phyloP scores from a whole-genome alignment of 1,139 yeast genomes.

The Suhomyces panamericanus region DNA sequence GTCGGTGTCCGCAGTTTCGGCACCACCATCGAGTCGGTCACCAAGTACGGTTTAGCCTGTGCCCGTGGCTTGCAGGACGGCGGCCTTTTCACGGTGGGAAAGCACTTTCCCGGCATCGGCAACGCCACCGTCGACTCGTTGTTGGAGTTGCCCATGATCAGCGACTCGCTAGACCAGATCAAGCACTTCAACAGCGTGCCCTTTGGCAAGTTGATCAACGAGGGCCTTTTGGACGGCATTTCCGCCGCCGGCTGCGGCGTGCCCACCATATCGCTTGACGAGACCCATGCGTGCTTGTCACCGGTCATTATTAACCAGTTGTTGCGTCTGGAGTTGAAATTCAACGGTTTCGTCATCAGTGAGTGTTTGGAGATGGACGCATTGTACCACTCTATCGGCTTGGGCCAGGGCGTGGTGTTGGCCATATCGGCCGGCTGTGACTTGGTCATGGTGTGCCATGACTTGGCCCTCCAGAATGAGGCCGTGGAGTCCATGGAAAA shows the following conservation, averaged over 20 bases:
- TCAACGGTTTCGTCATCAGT: conserved; percentile 60
- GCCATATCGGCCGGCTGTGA: conserved; percentile 69
- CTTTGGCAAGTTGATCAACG: conserved; percentile 51
- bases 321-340: conserved; percentile 52
- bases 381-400: conserved; percentile 59
- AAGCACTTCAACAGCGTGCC: conserved; percentile 54
- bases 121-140: conserved; percentile 60
- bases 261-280: conserved; percentile 63
- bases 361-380: conserved; percentile 71
- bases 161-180: conserved; percentile 57
- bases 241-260: conserved; percentile 70
- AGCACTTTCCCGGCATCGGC: conserved; percentile 71
- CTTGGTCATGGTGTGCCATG: conserved; percentile 63
- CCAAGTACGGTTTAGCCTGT: conserved; percentile 54
- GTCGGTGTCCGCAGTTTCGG: conserved; percentile 68
- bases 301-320: conserved; percentile 58
- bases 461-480: conserved; percentile 55
- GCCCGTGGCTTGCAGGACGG: conserved; percentile 58
- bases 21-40: conserved; percentile 59
- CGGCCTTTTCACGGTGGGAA: conserved; percentile 58
- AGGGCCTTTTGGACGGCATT: conserved; percentile 53
- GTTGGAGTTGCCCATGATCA: conserved; percentile 59
- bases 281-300: conserved; percentile 62
- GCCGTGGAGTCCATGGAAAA: conserved; percentile 56
- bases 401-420: conserved; percentile 65